A percentile compares a stretch with the other conserved stretches of the same genome.
Evolutionary conservation across 2,329 filamentous ascomycete genomes (phyloP).

Genomic region (Alternaria arborescens): DNA sequence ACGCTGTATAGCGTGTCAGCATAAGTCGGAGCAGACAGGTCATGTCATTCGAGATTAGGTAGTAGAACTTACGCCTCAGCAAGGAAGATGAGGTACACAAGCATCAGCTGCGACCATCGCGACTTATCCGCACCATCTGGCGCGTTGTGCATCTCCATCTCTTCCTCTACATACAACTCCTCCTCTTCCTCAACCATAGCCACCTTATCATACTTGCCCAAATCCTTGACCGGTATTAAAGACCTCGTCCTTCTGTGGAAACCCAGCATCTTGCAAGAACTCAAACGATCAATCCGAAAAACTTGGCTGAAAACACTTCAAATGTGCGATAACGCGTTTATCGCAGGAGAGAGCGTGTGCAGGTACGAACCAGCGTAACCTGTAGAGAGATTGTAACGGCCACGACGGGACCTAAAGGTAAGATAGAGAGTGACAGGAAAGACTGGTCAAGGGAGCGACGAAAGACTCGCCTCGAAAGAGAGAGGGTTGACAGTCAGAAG

Average conservation of each 20-base stretch:
- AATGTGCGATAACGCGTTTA: slow-evolving; percentile 23
- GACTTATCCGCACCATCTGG: slow-evolving; percentile 31
- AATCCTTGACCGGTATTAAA: slow-evolving; percentile 54
- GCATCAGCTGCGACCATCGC: slow-evolving; percentile 47
- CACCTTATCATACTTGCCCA: slow-evolving; percentile 54
- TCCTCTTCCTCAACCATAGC: slow-evolving; percentile 41
- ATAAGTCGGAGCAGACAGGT: slow-evolving; percentile 6
- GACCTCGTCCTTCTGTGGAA: slow-evolving; percentile 55
- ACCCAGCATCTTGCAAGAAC: slow-evolving; percentile 51
- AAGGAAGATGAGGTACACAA: slow-evolving; percentile 59
- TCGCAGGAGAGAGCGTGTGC: slow-evolving; percentile 16
- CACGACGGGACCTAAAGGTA: slow-evolving; percentile 34
- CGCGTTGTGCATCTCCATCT: slow-evolving; percentile 35
- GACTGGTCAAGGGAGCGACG: slow-evolving; percentile 37
- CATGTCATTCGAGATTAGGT: neutral
- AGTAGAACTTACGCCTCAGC: slow-evolving; percentile 54
- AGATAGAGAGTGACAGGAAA: slow-evolving; percentile 47
- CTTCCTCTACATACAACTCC: slow-evolving; percentile 37
- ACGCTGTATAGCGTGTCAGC: slow-evolving; percentile 42
- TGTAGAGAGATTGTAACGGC: slow-evolving; percentile 44
- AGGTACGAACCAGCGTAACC: slow-evolving; percentile 42
- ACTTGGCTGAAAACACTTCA: slow-evolving; percentile 7
- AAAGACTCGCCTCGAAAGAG: slow-evolving; percentile 40
- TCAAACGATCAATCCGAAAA: slow-evolving; percentile 11
- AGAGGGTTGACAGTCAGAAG: slow-evolving; percentile 24